These are phyloP conservation scores for Hyphopichia homilentoma DNA, from an alignment of 805 yeast species.

Conservation along the genomic window DNA sequence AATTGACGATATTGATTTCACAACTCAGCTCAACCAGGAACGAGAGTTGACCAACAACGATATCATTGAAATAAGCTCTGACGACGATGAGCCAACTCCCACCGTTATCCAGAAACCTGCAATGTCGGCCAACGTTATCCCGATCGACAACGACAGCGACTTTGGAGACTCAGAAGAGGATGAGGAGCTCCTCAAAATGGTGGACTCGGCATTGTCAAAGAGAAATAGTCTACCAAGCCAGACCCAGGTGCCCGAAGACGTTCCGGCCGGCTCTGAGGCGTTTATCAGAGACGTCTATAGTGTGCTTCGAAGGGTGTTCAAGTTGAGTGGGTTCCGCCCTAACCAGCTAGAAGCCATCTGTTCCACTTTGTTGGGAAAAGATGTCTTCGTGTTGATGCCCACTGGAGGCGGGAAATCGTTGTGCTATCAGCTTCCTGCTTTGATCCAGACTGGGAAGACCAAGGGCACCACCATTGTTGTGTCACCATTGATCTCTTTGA, in stretches of 20 bases:
- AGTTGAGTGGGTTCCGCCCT: slow-evolving; percentile 63
- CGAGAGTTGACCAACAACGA: slow-evolving; percentile 28
- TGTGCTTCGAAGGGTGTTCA: slow-evolving; percentile 57
- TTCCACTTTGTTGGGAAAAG: slow-evolving; percentile 71
- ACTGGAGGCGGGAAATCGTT: slow-evolving; percentile 98
- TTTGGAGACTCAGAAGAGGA: slow-evolving; percentile 36
- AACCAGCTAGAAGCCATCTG: slow-evolving; percentile 87
- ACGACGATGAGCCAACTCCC: slow-evolving; percentile 21
- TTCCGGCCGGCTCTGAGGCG: slow-evolving; percentile 33
- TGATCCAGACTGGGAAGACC: slow-evolving; percentile 70
- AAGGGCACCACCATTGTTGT: slow-evolving; percentile 86
- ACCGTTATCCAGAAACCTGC: slow-evolving; percentile 2
- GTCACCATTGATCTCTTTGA: slow-evolving; percentile 90
- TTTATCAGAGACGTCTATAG: slow-evolving; percentile 71
- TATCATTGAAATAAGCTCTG: slow-evolving; percentile 35
- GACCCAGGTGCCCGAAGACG: slow-evolving; percentile 8
- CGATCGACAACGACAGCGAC: slow-evolving; percentile 13
- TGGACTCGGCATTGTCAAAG: slow-evolving; percentile 7
- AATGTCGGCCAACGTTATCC: neutral
- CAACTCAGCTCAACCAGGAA: slow-evolving; percentile 40
- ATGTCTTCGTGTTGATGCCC: slow-evolving; percentile 95
- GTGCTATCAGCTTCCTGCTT: slow-evolving; percentile 93
- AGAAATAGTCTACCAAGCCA: slow-evolving; percentile 6
- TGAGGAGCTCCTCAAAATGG: slow-evolving; percentile 20
- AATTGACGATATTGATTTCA: slow-evolving; percentile 21